phyloP scores from a whole-genome alignment of 78 protist species.

The Dictyostelium purpureum region DNA sequence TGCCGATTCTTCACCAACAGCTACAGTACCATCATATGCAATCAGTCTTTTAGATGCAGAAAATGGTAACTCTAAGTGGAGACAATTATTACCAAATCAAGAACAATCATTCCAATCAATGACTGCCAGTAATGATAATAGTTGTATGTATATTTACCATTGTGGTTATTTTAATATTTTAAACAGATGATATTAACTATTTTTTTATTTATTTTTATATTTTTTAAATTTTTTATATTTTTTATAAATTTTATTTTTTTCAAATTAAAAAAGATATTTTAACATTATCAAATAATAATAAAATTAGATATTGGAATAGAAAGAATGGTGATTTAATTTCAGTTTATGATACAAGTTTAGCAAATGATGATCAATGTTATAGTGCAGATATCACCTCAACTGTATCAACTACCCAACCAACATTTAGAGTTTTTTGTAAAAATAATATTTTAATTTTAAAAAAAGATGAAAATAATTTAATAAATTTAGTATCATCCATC shows the following conservation, averaged over 20 bases:
- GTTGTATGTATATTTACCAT: background rate
- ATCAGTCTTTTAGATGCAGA: background rate
- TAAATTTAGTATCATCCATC: too few species aligned
- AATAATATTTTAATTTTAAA: background rate
- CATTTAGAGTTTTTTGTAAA: conserved; percentile 1
- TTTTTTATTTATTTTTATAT: background rate
- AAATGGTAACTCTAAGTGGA: conserved; percentile 31
- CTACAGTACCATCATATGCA: background rate
- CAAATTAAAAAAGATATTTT: background rate
- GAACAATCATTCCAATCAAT: conserved; percentile 40
- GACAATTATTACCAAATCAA: conserved; percentile 68
- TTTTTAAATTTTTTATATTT: background rate
- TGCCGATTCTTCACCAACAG: background rate
- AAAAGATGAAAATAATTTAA: too few species aligned
- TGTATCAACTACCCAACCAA: background rate
- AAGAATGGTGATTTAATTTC: conserved; percentile 23
- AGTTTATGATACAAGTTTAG: background rate
- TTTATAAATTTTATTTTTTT: background rate
- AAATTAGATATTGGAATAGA: conserved; percentile 39
- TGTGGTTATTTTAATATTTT: background rate
- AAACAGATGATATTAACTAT: background rate
- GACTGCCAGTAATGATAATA: background rate
- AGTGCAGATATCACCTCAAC: background rate
- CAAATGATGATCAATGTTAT: background rate
- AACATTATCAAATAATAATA: conserved; percentile 42